Evolutionary conservation across 2,329 filamentous ascomycete genomes (phyloP), one percentile per base, ranked within the genome.

Genomic region (Fusarium sp.): DNA sequence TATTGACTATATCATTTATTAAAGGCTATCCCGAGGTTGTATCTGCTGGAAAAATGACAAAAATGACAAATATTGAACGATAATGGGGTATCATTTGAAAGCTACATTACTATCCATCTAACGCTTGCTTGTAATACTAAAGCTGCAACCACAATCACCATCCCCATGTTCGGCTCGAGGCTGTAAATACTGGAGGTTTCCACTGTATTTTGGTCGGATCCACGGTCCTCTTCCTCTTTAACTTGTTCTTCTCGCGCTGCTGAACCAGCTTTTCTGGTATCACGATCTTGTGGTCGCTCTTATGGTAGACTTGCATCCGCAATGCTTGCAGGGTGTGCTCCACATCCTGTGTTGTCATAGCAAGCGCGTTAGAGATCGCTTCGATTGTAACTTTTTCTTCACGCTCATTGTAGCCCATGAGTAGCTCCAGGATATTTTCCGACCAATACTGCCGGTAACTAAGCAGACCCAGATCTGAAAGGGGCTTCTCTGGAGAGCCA

Each of bases 391-490:
- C 89, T 71, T 87, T 88, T 11, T 89, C 86, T 9, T 87, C 86
- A 15, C 81, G 79, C 59, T 89, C 88, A 57, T 88, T 88, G 45
- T 84, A 84, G 44, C 89, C 88, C 42, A 96, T 78, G n/a, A 99
- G 81, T 13, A 96, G 75, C 57, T 97, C 93, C 5, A 98, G 84
- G 32, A 99, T 91, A 44, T 92, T 93, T 75, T 99, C 95, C 27
- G 93, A 93, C 95, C 95, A 99, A 77, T 97, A 99, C 64, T 97
- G 94, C 45, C 95, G 88, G 76, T 99, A 99, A 68, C 94, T 93
- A 25, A 99, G 81, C 15, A 99, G 82, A 63, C 95, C 95, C 53
- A 99, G 76, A 83, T 99, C 95, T 32, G 92, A 96, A 2, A 99
- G 85, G 0, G 95, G 95, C 75, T 99, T 99, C 75, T 99, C 95